These are phyloP conservation scores for Epichloe uncinata DNA, from an alignment of 2,329 filamentous ascomycete genomes.

Conservation along the genomic window DNA sequence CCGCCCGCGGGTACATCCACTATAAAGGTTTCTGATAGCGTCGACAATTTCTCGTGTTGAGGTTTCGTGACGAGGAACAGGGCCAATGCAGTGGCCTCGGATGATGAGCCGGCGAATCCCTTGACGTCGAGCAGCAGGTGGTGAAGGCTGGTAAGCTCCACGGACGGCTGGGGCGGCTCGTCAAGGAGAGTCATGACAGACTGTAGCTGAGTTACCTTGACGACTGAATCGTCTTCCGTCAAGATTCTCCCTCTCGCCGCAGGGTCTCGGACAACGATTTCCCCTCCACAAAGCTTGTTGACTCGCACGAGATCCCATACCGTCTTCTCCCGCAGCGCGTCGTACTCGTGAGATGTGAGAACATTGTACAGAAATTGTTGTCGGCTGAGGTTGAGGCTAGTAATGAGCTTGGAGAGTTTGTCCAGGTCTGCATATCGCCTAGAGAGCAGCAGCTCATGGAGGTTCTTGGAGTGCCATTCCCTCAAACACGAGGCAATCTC, in stretches of 20 bases:
- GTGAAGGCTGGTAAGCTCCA: conserved; percentile 61
- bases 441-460: conserved; percentile 79
- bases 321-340: conserved; percentile 69
- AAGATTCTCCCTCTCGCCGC: conserved; percentile 70
- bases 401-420: conserved; percentile 66
- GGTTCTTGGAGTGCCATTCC: conserved; percentile 96
- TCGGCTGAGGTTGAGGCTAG: conserved; percentile 69
- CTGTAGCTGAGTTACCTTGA: conserved; percentile 82
- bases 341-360: conserved; percentile 73
- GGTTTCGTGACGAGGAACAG: conserved; percentile 66
- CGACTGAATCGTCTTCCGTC: conserved; percentile 84
- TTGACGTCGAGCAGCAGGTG: conserved; percentile 76
- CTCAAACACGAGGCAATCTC: conserved; percentile 93
- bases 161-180: conserved; percentile 54
- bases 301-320: conserved; percentile 92
- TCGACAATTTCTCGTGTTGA: conserved; percentile 46
- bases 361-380: conserved; percentile 91
- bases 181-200: conserved; percentile 92
- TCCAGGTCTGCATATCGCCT: conserved; percentile 73
- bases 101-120: conserved; percentile 62
- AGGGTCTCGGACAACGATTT: conserved; percentile 90
- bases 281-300: conserved; percentile 86
- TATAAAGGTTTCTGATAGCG: conserved; percentile 71
- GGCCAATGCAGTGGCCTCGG: conserved; percentile 62
- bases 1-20: conserved; percentile 67